A percentile compares a stretch with the other conserved stretches of the same genome.
phyloP scores from a whole-genome alignment of 257 asterid genomes.

The Solanum medicagineum region DNA sequence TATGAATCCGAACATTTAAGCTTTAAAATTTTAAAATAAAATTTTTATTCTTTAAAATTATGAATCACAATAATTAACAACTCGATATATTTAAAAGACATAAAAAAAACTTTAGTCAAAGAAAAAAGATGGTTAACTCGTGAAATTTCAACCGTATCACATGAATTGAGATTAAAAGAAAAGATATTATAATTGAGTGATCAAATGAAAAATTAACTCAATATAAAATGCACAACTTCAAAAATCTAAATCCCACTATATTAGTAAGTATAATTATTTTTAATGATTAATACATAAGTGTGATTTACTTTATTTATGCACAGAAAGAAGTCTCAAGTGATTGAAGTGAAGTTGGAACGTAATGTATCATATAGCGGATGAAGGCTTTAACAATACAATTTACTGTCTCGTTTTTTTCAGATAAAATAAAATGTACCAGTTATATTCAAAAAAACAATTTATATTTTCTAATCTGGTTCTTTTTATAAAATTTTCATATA shows the following conservation, averaged over 20 bases:
- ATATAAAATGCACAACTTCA: background rate
- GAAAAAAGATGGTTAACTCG: too few species aligned
- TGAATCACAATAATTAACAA: background rate
- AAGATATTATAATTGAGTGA: background rate
- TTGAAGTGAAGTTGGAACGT: background rate
- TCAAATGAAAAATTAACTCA: background rate
- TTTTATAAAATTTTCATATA: background rate
- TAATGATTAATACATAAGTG: background rate
- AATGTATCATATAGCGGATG: background rate
- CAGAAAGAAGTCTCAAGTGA: background rate
- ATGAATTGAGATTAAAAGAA: background rate
- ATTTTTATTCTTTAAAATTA: background rate
- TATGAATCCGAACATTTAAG: rapidly evolving
- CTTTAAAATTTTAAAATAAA: background rate
- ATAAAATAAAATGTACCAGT: background rate
- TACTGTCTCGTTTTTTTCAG: background rate
- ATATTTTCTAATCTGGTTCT: background rate
- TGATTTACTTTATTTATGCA: background rate
- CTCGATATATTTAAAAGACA: background rate
- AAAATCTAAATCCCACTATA: background rate
- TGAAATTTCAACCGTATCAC: background rate
- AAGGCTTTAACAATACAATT: background rate
- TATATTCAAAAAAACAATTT: background rate
- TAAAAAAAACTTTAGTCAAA: background rate
- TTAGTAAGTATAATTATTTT: background rate